Evolutionary conservation across 192 early-diverging fungal genomes (phyloP).

Genomic region (Coemansia erecta): DNA sequence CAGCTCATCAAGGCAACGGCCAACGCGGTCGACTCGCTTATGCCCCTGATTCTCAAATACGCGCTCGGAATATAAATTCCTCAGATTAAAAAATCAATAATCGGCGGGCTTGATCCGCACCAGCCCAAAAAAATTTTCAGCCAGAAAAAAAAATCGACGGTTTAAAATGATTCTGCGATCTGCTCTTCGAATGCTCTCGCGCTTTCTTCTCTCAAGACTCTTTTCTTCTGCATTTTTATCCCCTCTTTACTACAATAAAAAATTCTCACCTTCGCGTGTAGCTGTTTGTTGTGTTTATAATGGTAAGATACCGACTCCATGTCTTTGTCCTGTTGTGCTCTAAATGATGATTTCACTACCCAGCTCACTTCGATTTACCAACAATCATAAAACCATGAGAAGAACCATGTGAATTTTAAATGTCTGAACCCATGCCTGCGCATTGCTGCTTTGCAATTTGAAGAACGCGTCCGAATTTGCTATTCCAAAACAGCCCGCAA

Average conservation of each 20-base stretch:
- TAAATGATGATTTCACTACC: conserved; percentile 51
- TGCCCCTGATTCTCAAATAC: conserved; percentile 49
- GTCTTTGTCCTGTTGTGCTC: background rate
- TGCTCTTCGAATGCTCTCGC: background rate
- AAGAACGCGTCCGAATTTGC: too few relatives aligned
- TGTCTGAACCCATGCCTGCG: conserved; percentile 15
- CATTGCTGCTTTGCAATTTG: background rate
- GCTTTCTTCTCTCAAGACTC: conserved; percentile 8
- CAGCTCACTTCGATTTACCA: conserved; percentile 50
- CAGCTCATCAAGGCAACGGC: conserved; percentile 43
- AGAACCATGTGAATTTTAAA: conserved; percentile 29
- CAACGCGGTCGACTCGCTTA: conserved; percentile 34
- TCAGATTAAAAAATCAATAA: background rate
- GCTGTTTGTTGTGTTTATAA: conserved; percentile 8
- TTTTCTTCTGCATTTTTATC: conserved; percentile 7
- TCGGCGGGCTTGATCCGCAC: background rate
- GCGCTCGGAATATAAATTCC: conserved; percentile 28
- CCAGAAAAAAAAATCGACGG: background rate
- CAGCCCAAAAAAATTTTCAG: background rate
- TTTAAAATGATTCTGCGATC: background rate
- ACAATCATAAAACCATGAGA: conserved; percentile 36
- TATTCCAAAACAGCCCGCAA: background rate
- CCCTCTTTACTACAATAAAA: conserved; percentile 7
- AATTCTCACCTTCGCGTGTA: background rate
- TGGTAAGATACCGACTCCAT: conserved; percentile 8